Base-by-base conservation (phyloP, 2,329 filamentous ascomycete genomes). In the Penicillium fuscoglaucum region DNA sequence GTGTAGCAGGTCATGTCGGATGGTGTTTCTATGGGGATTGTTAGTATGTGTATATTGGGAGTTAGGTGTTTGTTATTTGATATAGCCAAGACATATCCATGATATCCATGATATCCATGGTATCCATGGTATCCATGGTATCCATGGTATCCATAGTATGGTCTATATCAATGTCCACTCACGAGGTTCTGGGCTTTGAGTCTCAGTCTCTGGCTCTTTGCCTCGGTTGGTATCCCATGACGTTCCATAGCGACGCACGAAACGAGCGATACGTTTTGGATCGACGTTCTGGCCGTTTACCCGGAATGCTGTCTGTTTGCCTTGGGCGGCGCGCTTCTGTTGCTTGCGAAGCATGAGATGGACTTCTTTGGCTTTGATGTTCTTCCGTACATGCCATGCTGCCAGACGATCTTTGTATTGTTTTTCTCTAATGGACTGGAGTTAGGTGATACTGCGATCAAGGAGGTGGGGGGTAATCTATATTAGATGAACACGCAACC, bases 1-100 rank as follows among this genome's bases (percentile, higher is more conserved):
- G 72, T 74, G 58, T 72, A 74, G 60, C 72, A 75, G 41, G 69
- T 72, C 72, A 75, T 75, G 58, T 75, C 72, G 39, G 72, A 72
- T 6, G 72, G 72, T 24, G 72, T 75, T 47, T 66, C 72, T 75
- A 44, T 41, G 24, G 15, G 15, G 8, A 26, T 47, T 47, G 31
- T 61, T 52, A 60, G 53, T 24, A 29, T 47, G 43, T 31, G 9
- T 24, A 10, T 19, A 37, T 37, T 19, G 15, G 12, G n/a, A 3
- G 15, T 19, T 19, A 19, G 19, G 19, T 19, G 19, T 37, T 19
- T 19, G 17, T 7, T 4, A 7, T 24, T 45, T 44, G 50, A 52
- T 31, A 48, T 47, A 41, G 39, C 4, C 28, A 31, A 40, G 37
- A n/a, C 9, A 19, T 26, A 26, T 26, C 6, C 5, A 26, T 26